phyloP scores from a whole-genome alignment of 805 yeast genomes.

The Suhomyces prunicola region DNA sequence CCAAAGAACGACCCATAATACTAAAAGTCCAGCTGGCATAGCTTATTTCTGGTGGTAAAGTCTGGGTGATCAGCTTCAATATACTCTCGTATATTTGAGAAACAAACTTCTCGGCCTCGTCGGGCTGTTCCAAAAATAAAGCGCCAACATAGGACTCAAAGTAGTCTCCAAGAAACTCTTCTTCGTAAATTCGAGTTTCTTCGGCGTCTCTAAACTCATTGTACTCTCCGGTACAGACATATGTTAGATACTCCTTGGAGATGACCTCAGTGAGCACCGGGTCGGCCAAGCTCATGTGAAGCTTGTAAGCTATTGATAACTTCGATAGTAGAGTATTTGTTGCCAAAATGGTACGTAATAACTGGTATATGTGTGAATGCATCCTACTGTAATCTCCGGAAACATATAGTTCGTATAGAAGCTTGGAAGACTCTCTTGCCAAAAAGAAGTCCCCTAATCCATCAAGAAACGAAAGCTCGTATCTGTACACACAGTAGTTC shows the following conservation, averaged over 20 bases:
- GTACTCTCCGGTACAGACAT: constrained; percentile 10
- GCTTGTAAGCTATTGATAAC: constrained; percentile 32
- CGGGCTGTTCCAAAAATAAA: constrained; percentile 35
- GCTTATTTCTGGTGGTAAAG: constrained; percentile 15
- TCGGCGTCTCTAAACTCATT: constrained; percentile 9
- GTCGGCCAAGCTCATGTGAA: constrained; percentile 35
- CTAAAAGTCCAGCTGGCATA: constrained; percentile 32
- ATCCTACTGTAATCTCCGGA: constrained; percentile 7
- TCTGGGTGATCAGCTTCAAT: constrained; percentile 23
- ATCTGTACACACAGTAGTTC: constrained; percentile 21
- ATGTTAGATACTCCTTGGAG: constrained; percentile 27
- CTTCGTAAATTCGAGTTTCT: constrained; percentile 29
- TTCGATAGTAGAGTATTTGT: constrained; percentile 38
- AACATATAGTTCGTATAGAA: constrained; percentile 27
- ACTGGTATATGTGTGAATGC: constrained; percentile 17
- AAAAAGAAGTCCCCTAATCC: constrained; percentile 42
- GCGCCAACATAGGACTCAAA: constrained; percentile 45
- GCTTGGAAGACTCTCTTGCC: constrained; percentile 34
- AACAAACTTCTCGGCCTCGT: constrained; percentile 33
- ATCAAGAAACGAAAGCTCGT: constrained; percentile 38
- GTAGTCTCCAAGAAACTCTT: constrained; percentile 41
- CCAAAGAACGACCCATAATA: constrained; percentile 30
- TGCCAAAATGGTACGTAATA: constrained; percentile 31
- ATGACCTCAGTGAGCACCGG: constrained; percentile 19
- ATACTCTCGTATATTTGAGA: constrained; percentile 28